Evolutionary conservation across 495 filamentous ascomycete species (phyloP).

Genomic region (Rhizodiscina lignyota): DNA sequence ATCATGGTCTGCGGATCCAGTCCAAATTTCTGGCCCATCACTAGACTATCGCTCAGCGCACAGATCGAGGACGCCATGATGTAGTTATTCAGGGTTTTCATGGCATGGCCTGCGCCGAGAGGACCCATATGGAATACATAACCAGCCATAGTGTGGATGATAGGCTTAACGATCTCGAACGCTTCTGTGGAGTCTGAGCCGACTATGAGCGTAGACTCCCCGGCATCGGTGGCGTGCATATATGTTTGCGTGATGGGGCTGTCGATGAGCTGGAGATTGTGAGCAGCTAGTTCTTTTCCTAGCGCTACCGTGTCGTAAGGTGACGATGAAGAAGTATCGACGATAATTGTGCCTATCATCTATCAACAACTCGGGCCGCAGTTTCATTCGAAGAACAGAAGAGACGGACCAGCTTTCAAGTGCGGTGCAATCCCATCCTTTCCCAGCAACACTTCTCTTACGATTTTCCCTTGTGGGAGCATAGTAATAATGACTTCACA

Average conservation of each 20-base stretch:
- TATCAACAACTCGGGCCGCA: no score
- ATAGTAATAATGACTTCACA: slow-evolving; percentile 18
- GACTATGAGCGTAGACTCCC: slow-evolving; percentile 15
- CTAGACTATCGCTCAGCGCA: slow-evolving; percentile 14
- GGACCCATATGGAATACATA: slow-evolving; percentile 13
- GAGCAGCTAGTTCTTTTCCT: slow-evolving; percentile 12
- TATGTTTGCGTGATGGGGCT: slow-evolving; percentile 16
- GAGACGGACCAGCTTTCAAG: slow-evolving; percentile 12
- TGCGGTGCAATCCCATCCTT: slow-evolving; percentile 11
- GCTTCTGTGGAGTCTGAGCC: slow-evolving; percentile 5
- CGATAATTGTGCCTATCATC: slow-evolving; percentile 15
- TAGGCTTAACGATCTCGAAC: slow-evolving; percentile 13
- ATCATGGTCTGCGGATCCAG: slow-evolving; percentile 18
- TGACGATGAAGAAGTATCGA: slow-evolving; percentile 16
- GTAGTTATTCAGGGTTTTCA: slow-evolving; percentile 22
- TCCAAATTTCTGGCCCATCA: slow-evolving; percentile 16
- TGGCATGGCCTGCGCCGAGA: slow-evolving; percentile 15
- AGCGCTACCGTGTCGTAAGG: slow-evolving; percentile 15
- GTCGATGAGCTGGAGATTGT: slow-evolving; percentile 14
- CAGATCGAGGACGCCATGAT: slow-evolving; percentile 14
- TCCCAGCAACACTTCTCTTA: slow-evolving; percentile 14
- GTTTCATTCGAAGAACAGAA: no score
- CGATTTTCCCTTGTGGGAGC: slow-evolving; percentile 17
- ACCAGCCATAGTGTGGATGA: slow-evolving; percentile 12
- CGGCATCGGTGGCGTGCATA: slow-evolving; percentile 15